These are phyloP conservation scores for Laetiporus sulphureus DNA, from an alignment of 1,284 basidiomycete species.

Conservation along the genomic window DNA sequence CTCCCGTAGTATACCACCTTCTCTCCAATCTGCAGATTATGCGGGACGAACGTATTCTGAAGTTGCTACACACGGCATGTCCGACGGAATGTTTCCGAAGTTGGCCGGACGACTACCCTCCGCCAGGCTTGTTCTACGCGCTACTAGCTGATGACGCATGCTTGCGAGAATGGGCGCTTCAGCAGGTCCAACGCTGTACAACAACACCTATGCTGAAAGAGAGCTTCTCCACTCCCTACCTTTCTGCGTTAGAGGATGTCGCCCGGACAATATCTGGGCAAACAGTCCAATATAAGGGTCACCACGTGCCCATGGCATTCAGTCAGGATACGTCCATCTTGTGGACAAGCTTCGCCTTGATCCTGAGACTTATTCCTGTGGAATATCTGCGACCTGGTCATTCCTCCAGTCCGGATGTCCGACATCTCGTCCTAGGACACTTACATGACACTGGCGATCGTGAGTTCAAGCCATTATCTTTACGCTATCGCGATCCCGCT, in stretches of 20 bases:
- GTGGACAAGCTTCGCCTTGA: conserved; percentile 46
- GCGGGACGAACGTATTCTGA: conserved; percentile 41
- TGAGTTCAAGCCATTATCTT: conserved; percentile 35
- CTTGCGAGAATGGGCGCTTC: conserved; percentile 55
- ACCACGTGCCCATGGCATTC: conserved; percentile 18
- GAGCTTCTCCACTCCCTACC: conserved; percentile 40
- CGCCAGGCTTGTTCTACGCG: conserved; percentile 56
- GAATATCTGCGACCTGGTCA: conserved; percentile 32
- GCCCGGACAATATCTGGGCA: conserved; percentile 16
- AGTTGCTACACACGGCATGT: conserved; percentile 35
- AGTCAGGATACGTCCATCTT: conserved; percentile 34
- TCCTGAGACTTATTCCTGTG: conserved; percentile 49
- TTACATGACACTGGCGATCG: conserved; percentile 56
- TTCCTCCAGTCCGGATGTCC: conserved; percentile 36
- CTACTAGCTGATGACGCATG: conserved; percentile 41
- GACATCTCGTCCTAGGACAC: conserved; percentile 49
- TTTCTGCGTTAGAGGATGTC: conserved; percentile 35
- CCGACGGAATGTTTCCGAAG: conserved; percentile 30
- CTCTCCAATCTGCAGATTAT: conserved; percentile 61
- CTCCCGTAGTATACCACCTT: conserved; percentile 56
- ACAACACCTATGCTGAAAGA: conserved; percentile 40
- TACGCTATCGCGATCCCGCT: conserved; percentile 7
- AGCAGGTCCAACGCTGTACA: conserved; percentile 35
- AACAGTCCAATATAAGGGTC: neutral
- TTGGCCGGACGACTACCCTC: conserved; percentile 54